Base-by-base conservation (phyloP, 2,329 filamentous ascomycete genomes). In the Cercospora canescens region DNA sequence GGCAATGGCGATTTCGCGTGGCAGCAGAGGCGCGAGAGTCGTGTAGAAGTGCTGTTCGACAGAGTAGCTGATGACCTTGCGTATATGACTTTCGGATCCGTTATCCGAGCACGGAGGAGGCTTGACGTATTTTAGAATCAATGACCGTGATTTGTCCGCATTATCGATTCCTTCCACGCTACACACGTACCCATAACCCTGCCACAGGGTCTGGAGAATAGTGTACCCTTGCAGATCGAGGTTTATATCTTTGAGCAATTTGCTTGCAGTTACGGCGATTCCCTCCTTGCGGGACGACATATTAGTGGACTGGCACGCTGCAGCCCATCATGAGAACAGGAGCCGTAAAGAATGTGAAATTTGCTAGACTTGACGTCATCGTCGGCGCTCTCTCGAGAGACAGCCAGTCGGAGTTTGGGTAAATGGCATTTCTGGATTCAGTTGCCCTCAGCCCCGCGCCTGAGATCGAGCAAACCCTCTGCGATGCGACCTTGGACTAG, bases 21-120 rank as follows among this genome's bases (percentile, higher is more conserved):
- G 73, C 1, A 91, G 74, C 0, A 72, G 73, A 0, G 86, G 84
- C 0, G 86, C 86, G 11, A 91, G 75, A 2, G 84, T 74, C 1
- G 78, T 79, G 73, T 91, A 91, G 69, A 91, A 91, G 69, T 84
- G 84, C 71, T 89, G 87, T 75, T 91, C 89, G 3, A 89, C 86
- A 54, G 88, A 82, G 69, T 91, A 91, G 72, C 87, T 89, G 30
- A 90, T 75, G 65, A 91, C 83, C 72, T 91, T 91, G 6, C 89
- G 84, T 0, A 87, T 71, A 69, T 91, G 88, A 0, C 88, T 87
- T 71, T 90, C 88, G 39, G 88, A 84, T 3, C 77, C 70, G n/a
- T 70, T 70, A 28, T 67, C 70, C 0, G 60, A 67, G 35, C n/a
- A 21, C 61, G 41, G 75, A 63, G 87, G 86, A 6, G 86, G 86